A percentile compares a stretch with the other conserved stretches of the same genome.
Evolutionary conservation across 2,329 filamentous ascomycete species (phyloP).

Genomic region (Corynespora cassiicola): DNA sequence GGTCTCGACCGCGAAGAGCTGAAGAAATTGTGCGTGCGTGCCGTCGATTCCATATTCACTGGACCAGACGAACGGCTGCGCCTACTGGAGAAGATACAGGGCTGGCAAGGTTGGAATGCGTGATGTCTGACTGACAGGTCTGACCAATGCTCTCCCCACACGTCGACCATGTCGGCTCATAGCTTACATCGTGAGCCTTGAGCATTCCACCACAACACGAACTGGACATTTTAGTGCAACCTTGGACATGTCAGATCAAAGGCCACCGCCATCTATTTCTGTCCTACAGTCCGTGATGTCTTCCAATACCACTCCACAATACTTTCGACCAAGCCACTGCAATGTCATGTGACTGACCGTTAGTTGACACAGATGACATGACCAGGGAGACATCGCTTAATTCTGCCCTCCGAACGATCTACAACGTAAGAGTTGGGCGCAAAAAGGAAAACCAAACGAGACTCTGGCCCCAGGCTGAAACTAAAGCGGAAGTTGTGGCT

Average conservation of each 20-base stretch:
- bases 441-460: too few species aligned
- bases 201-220: background rate
- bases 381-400: too few species aligned
- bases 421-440: too few species aligned
- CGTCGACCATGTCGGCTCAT: background rate
- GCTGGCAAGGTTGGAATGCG: conserved; percentile 28
- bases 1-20: conserved; percentile 57
- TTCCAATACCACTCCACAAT: too few species aligned
- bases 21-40: conserved; percentile 64
- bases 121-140: background rate
- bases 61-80: conserved; percentile 66
- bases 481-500: too few species aligned
- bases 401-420: too few species aligned
- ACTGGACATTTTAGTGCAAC: background rate
- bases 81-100: conserved; percentile 44
- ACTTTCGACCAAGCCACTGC: too few species aligned
- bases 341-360: too few species aligned
- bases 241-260: background rate
- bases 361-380: too few species aligned
- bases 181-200: background rate
- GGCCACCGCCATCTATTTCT: background rate
- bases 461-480: too few species aligned
- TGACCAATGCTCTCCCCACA: background rate
- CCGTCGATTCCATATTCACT: conserved; percentile 71
- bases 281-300: background rate